A percentile compares a stretch with the other conserved stretches of the same genome.
These are phyloP conservation scores for Plasmodium fragile DNA, from an alignment of 169 alveolate genomes.

Conservation along the genomic window DNA sequence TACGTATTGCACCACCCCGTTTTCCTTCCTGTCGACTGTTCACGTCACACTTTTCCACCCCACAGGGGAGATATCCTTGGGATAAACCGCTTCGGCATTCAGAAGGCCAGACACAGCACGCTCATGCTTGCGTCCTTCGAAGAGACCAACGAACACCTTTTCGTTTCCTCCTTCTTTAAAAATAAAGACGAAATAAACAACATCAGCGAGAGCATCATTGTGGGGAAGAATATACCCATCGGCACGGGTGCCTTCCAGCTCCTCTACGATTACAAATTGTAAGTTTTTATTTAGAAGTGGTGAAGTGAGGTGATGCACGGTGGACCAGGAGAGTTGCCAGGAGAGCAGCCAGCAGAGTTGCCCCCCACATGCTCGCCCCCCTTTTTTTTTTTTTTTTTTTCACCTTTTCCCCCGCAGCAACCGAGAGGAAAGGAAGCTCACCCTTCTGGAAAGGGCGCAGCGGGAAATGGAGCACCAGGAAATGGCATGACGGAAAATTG, in stretches of 20 bases:
- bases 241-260: conserved; percentile 96
- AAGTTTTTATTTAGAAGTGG: neutral
- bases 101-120: conserved; percentile 97
- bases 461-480: conserved; percentile 1
- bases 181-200: conserved; percentile 94
- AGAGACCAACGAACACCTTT: conserved; percentile 98
- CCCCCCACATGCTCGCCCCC: neutral
- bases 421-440: conserved; percentile 26
- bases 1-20: neutral
- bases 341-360: neutral
- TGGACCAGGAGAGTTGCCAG: neutral
- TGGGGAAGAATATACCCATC: conserved; percentile 95
- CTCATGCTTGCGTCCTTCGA: conserved; percentile 99
- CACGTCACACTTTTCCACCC: neutral
- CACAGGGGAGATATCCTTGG: conserved; percentile 95
- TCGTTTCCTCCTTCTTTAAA: conserved; percentile 97
- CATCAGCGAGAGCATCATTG: conserved; percentile 97
- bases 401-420: conserved; percentile 3
- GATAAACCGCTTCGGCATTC: conserved; percentile 97
- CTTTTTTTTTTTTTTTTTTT: neutral
- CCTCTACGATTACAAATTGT: conserved; percentile 64
- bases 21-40: neutral
- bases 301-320: neutral
- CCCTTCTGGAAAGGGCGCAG: conserved; percentile 52
- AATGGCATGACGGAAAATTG: neutral